Base-by-base conservation (phyloP, 805 yeast genomes). In the Suhomyces kilbournensis region DNA sequence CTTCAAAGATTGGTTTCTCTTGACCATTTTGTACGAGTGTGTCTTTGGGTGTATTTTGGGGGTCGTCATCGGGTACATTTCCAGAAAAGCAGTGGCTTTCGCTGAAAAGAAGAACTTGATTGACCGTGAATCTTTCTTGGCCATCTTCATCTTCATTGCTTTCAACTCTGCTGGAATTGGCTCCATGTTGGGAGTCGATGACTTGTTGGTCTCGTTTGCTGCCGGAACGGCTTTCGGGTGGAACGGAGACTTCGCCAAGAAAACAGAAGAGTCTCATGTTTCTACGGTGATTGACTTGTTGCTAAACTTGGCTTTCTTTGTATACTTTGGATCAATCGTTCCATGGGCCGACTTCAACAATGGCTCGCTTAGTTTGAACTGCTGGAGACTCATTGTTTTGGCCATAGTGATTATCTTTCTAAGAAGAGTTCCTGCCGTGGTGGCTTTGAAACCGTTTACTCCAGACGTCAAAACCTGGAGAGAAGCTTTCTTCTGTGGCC, bases 191-290 rank as follows among this genome's bases (percentile, higher is more conserved):
- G 97, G 97, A 22, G 90, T 86, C 10, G 97, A 91, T 67, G 97
- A 91, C 69, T 78, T 91, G 61, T 77, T 91, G 55, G 96, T 88
- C 2, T 85, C 96, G 3, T 92, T 92, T 70, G 86, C 96, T 2
- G 97, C 97, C 0, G 97, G 97, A 22, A 85, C 96, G 3, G 89
- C 97, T 2, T 92, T 91, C 67, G 82, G 96, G 1, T 91, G 97
- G 97, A 92, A 89, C 66, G 97, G 96, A 10, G 82, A 91, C 84
- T 90, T 90, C 69, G 84, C 96, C 14, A 77, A 74, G 52, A 85
- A 84, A 60, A 90, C 96, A 0, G 93, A 88, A 61, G 96, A 88
- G 60, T 79, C 91, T 12, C 91, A 89, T 62, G 90, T 91, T 1
- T 88, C 97, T 12, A 88, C 91, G 45, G 96, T 91, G n/a, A 88